A percentile compares a stretch with the other conserved stretches of the same genome.
Evolutionary conservation across 208 protist species (phyloP).

Genomic region (Wallacemonas sp.): DNA sequence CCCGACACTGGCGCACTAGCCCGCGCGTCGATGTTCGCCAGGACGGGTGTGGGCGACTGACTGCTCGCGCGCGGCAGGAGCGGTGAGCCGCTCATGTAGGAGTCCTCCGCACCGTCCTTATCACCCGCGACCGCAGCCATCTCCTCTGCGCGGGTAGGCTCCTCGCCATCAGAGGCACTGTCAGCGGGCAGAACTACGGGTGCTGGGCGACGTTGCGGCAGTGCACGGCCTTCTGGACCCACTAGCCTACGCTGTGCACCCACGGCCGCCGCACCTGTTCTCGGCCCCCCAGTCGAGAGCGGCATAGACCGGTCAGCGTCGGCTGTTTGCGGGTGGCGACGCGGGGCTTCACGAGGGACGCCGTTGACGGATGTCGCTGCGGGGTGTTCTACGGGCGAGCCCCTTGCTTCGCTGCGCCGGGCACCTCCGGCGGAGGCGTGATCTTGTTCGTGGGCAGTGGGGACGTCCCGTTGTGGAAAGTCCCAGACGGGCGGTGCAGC

Average conservation of each 20-base stretch:
- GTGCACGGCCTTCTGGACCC: slow-evolving; percentile 5
- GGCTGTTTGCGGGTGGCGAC: not conserved
- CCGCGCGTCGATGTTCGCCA: not conserved
- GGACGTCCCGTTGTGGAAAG: too few species aligned
- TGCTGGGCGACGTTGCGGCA: slow-evolving; percentile 11
- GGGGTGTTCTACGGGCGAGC: too few species aligned
- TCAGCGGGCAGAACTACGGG: slow-evolving; percentile 7
- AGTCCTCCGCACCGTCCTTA: slow-evolving; percentile 9
- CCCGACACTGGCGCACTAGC: not conserved
- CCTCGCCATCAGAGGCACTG: not conserved
- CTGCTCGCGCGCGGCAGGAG: not conserved
- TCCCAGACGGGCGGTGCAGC: not conserved
- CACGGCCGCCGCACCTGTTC: not conserved
- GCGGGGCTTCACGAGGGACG: too few species aligned
- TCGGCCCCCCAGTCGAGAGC: not conserved
- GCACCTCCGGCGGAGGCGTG: too few species aligned
- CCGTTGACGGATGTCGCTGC: too few species aligned
- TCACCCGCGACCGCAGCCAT: not conserved
- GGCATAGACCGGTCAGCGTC: slow-evolving; percentile 1
- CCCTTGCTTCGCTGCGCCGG: too few species aligned
- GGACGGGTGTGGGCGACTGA: not conserved
- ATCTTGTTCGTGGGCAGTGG: too few species aligned
- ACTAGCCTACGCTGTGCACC: not conserved
- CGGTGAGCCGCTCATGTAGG: slow-evolving; percentile 33
- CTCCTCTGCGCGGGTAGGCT: too few species aligned